These are phyloP conservation scores for Raffaelea arxii DNA, from an alignment of 2,329 filamentous ascomycete genomes.

Conservation along the genomic window DNA sequence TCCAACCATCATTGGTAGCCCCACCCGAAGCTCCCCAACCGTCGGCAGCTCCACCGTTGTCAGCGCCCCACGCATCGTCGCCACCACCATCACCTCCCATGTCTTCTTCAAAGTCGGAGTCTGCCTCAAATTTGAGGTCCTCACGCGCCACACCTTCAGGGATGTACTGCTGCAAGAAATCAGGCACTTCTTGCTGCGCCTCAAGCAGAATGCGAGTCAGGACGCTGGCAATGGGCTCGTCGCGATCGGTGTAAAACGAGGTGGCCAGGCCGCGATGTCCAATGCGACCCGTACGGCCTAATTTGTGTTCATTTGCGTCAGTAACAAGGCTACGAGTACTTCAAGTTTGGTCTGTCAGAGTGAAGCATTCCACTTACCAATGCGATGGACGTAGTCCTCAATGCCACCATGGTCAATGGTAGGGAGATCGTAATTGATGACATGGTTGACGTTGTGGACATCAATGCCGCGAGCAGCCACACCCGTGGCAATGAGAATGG, in stretches of 20 bases:
- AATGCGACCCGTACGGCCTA: slow-evolving; percentile 87
- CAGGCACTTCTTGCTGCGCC: slow-evolving; percentile 66
- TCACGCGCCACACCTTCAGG: slow-evolving; percentile 42
- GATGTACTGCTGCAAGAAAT: slow-evolving; percentile 62
- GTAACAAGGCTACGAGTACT: not conserved
- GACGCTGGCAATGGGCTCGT: slow-evolving; percentile 61
- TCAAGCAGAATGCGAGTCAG: slow-evolving; percentile 78
- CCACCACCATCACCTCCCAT: slow-evolving; percentile 10
- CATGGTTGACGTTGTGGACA: slow-evolving; percentile 75
- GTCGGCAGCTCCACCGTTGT: slow-evolving; percentile 3
- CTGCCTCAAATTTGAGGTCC: slow-evolving; percentile 45
- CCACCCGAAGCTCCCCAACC: slow-evolving; percentile 4
- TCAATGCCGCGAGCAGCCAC: slow-evolving; percentile 84
- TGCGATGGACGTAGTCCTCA: slow-evolving; percentile 87
- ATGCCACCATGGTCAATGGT: slow-evolving; percentile 70
- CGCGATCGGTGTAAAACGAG: slow-evolving; percentile 75
- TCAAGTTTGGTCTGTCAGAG: not conserved
- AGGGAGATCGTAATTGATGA: slow-evolving; percentile 90
- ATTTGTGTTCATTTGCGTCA: slow-evolving; percentile 8
- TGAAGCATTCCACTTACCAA: slow-evolving; percentile 48
- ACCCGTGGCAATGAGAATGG: slow-evolving; percentile 79
- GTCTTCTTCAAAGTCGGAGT: slow-evolving; percentile 38
- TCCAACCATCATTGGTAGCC: not conserved
- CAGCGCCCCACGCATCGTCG: slow-evolving; percentile 18
- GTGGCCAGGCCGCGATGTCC: slow-evolving; percentile 78